Percentiles rank a stretch among this genome's conserved stretches.
phyloP scores from a whole-genome alignment of 2,329 filamentous ascomycete genomes.

The Rhynchosporium agropyri region DNA sequence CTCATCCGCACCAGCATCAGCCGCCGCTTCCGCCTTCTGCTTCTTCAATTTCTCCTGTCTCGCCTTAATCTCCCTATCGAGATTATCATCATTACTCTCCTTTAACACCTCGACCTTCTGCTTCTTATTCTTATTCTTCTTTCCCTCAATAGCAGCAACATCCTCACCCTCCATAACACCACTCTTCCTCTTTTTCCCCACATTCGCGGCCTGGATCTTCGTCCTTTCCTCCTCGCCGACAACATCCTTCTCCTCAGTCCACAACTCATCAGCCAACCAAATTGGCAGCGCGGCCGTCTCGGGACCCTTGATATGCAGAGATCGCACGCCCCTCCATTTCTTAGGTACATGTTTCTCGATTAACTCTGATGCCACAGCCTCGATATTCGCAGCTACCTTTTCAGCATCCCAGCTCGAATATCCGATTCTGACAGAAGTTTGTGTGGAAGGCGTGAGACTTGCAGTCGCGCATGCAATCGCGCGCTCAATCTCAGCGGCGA shows the following conservation, averaged over 20 bases:
- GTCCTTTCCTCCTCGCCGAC: constrained; percentile 58
- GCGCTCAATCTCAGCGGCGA: constrained; percentile 80
- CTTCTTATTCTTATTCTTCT: constrained; percentile 42
- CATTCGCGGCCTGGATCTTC: constrained; percentile 46
- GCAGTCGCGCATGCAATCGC: constrained; percentile 78
- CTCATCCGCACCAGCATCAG: constrained; percentile 34
- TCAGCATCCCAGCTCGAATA: constrained; percentile 73
- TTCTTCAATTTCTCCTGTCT: constrained; percentile 44
- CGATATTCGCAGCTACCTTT: constrained; percentile 79
- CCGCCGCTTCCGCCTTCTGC: constrained; percentile 43
- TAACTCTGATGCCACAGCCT: constrained; percentile 68
- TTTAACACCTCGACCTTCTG: constrained; percentile 43
- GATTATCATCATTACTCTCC: constrained; percentile 42
- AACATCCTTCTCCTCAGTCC: constrained; percentile 77
- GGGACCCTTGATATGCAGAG: constrained; percentile 87
- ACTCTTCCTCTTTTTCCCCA: constrained; percentile 60
- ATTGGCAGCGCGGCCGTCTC: constrained; percentile 89
- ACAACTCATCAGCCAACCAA: constrained; percentile 91
- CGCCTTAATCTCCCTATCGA: constrained; percentile 43
- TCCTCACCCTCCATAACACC: constrained; percentile 39
- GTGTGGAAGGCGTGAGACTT: constrained; percentile 75
- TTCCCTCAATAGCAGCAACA: constrained; percentile 39
- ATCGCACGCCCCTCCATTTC: constrained; percentile 84
- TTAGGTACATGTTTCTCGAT: constrained; percentile 81
- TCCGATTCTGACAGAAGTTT: constrained; percentile 79